Conservation (phyloP, 306 rosid genomes). For the Datisca glomerata region DNA sequence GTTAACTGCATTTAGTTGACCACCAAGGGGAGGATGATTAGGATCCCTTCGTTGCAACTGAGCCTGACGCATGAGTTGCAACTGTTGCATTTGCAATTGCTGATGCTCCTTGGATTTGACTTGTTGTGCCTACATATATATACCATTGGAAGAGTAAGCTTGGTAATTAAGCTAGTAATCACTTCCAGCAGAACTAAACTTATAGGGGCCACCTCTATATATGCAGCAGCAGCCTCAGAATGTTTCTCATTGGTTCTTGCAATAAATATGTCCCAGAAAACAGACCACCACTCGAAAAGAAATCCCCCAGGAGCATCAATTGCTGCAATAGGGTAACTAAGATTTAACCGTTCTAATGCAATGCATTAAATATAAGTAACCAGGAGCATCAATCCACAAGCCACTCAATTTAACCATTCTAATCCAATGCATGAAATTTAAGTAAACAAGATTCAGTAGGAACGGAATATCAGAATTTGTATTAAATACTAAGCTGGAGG, state of each 20-base stretch:
- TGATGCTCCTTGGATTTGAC: constrained; percentile 69
- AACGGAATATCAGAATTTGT: too few relatives aligned
- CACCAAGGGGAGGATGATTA: constrained; percentile 54
- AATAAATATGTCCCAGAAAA: constrained; percentile 89
- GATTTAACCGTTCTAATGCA: not conserved
- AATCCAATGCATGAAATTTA: not conserved
- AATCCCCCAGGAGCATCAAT: constrained; percentile 98
- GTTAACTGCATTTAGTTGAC: constrained; percentile 45
- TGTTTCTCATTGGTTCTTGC: constrained; percentile 89
- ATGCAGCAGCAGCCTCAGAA: constrained; percentile 85
- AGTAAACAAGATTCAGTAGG: not conserved
- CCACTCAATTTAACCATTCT: not conserved
- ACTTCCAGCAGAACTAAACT: constrained; percentile 3
- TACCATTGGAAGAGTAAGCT: constrained; percentile 1
- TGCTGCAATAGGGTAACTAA: constrained; percentile 37
- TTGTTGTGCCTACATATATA: constrained; percentile 55
- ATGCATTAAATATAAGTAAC: not conserved
- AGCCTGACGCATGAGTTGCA: constrained; percentile 80
- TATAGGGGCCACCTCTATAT: constrained; percentile 54
- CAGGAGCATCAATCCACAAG: constrained; percentile 93
- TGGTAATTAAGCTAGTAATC: constrained; percentile 6
- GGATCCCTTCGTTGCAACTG: constrained; percentile 85
- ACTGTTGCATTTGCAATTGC: constrained; percentile 74
- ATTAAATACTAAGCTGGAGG: too few relatives aligned
- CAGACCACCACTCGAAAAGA: constrained; percentile 99